Percentiles rank a stretch among this genome's conserved stretches.
Conservation (phyloP, 1,284 basidiomycete species). For the Pyrrhoderma lamaoense region DNA sequence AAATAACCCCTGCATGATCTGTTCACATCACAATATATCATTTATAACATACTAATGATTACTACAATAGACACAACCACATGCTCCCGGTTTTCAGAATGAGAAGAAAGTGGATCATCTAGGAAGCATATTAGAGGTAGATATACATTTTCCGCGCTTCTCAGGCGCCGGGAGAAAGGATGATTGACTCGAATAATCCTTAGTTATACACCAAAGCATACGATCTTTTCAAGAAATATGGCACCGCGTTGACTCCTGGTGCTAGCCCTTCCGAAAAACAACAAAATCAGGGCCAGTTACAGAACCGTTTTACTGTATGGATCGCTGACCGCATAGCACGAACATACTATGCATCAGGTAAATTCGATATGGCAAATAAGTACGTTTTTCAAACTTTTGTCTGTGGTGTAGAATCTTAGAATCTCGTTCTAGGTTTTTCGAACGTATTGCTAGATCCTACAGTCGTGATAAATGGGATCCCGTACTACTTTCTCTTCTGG, state of each 20-base stretch:
- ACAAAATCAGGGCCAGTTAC: slow-evolving; percentile 31
- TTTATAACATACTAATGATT: background rate
- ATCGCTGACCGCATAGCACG: slow-evolving; percentile 83
- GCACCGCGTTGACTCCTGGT: slow-evolving; percentile 24
- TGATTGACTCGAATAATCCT: slow-evolving; percentile 5
- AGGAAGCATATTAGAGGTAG: slow-evolving; percentile 72
- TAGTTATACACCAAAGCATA: slow-evolving; percentile 88
- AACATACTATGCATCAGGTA: slow-evolving; percentile 69
- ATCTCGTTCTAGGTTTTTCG: slow-evolving; percentile 61
- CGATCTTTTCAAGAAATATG: slow-evolving; percentile 78
- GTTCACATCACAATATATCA: background rate
- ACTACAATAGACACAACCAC: slow-evolving; percentile 11
- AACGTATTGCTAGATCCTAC: slow-evolving; percentile 80
- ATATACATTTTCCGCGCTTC: slow-evolving; percentile 16
- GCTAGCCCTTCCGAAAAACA: too few species aligned
- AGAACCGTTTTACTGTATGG: slow-evolving; percentile 72
- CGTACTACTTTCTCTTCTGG: slow-evolving; percentile 64
- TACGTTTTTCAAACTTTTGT: slow-evolving; percentile 27
- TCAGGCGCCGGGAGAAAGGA: too few species aligned
- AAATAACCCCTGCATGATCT: too few species aligned
- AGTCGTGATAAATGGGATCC: slow-evolving; percentile 63
- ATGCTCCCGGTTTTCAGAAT: slow-evolving; percentile 63
- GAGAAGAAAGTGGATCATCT: slow-evolving; percentile 88
- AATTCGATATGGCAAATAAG: slow-evolving; percentile 80
- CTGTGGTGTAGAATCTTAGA: background rate